These are phyloP conservation scores for Diaporthe caulivora DNA, from an alignment of 2,329 filamentous ascomycete genomes.

Conservation along the genomic window DNA sequence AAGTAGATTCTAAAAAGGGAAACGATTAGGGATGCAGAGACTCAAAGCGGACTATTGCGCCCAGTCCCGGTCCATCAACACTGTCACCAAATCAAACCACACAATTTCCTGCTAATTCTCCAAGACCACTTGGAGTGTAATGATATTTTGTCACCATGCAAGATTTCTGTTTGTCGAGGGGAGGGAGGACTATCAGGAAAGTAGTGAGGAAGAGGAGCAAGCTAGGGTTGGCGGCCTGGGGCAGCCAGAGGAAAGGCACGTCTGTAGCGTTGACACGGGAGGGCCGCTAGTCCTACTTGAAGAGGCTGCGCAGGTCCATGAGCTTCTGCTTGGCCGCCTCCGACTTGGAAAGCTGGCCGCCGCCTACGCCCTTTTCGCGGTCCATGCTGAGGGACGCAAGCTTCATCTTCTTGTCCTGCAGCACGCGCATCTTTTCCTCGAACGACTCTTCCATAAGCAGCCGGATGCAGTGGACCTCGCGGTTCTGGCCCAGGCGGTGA, in stretches of 20 bases:
- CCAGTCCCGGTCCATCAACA: not conserved
- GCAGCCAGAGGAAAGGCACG: not conserved
- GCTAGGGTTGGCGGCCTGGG: not conserved
- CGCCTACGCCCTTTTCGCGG: constrained; percentile 61
- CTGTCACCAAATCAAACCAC: not conserved
- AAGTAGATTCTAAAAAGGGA: constrained; percentile 2
- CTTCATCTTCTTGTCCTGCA: constrained; percentile 94
- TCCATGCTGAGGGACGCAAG: constrained; percentile 90
- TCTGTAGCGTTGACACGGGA: not conserved
- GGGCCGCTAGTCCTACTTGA: constrained; percentile 55
- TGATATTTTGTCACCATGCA: not conserved
- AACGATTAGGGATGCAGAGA: not conserved
- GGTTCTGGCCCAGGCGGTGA: constrained; percentile 88
- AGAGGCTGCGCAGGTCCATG: constrained; percentile 69
- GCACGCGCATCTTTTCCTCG: constrained; percentile 90
- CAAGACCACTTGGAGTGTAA: not conserved
- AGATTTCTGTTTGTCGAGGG: not conserved
- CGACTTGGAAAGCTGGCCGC: constrained; percentile 29
- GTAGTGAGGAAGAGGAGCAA: not conserved
- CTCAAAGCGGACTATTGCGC: not conserved
- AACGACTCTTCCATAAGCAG: constrained; percentile 94
- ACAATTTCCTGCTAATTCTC: not conserved
- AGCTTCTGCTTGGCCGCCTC: constrained; percentile 70
- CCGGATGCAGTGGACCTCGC: constrained; percentile 87
- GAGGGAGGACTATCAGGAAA: not conserved